These are phyloP conservation scores for Fusarium hainanense DNA, from an alignment of 2,329 filamentous ascomycete genomes.

Conservation along the genomic window DNA sequence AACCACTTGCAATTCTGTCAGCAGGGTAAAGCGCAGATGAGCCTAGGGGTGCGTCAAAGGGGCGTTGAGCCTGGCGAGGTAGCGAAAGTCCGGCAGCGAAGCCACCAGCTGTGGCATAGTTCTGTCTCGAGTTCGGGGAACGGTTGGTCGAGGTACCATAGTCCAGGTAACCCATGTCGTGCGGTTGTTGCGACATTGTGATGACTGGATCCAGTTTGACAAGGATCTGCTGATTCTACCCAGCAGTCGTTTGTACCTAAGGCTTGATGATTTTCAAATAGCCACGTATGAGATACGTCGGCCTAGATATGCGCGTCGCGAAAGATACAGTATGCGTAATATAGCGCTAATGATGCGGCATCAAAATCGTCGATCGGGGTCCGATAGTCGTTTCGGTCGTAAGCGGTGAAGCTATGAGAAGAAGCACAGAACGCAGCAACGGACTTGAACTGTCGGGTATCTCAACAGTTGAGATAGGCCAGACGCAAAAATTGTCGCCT, in stretches of 20 bases:
- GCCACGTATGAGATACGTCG: constrained; percentile 15
- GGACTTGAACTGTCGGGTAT: constrained; percentile 18
- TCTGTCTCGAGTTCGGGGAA: constrained; percentile 74
- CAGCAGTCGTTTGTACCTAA: constrained; percentile 29
- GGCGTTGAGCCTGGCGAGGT: constrained; percentile 71
- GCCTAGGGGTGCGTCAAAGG: constrained; percentile 77
- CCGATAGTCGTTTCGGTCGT: constrained; percentile 37
- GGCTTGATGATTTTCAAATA: not conserved
- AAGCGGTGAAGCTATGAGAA: constrained; percentile 36
- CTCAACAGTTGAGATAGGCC: not conserved
- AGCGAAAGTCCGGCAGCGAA: constrained; percentile 62
- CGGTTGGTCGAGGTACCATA: constrained; percentile 71
- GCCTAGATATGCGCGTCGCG: constrained; percentile 9
- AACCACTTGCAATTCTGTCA: constrained; percentile 72
- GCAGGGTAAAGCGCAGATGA: constrained; percentile 74
- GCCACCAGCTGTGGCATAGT: constrained; percentile 58
- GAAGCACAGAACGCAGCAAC: constrained; percentile 13
- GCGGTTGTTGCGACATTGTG: constrained; percentile 60
- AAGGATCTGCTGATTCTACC: constrained; percentile 40
- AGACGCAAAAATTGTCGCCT: not conserved
- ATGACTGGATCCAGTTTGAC: constrained; percentile 37
- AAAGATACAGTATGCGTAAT: constrained; percentile 24
- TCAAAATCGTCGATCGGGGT: constrained; percentile 40
- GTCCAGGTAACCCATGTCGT: constrained; percentile 78
- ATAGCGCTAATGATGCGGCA: constrained; percentile 35